phyloP scores from a whole-genome alignment of 768 basidiomycete species.

The Trametopsis cervina region DNA sequence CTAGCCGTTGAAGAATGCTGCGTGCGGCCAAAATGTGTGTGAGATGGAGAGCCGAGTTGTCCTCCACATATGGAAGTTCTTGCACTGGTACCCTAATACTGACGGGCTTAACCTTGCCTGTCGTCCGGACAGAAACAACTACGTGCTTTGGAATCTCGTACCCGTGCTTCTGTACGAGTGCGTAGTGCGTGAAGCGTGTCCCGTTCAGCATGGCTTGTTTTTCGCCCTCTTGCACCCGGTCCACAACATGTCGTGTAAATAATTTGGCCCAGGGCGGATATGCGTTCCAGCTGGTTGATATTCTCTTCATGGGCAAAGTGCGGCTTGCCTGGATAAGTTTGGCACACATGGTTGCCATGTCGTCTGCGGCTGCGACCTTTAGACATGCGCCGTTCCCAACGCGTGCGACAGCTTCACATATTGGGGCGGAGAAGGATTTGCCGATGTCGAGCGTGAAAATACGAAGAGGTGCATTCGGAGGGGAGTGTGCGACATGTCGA shows the following conservation, averaged over 20 bases:
- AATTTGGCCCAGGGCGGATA: background rate
- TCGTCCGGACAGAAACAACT: slow-evolving; percentile 18
- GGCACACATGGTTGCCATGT: slow-evolving; percentile 42
- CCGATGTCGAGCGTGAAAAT: slow-evolving; percentile 59
- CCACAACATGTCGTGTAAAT: background rate
- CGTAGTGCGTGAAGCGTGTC: slow-evolving; percentile 27
- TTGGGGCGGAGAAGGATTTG: slow-evolving; percentile 36
- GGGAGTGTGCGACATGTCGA: slow-evolving; percentile 27
- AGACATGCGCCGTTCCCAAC: slow-evolving; percentile 44
- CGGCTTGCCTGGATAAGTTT: slow-evolving; percentile 45
- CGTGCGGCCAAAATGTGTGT: slow-evolving; percentile 51
- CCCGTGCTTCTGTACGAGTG: slow-evolving; percentile 17
- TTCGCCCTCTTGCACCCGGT: background rate
- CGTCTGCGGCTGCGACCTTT: slow-evolving; percentile 38
- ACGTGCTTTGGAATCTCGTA: slow-evolving; percentile 21
- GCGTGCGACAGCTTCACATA: slow-evolving; percentile 47
- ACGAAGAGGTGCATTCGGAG: slow-evolving; percentile 30
- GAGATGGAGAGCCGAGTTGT: slow-evolving; percentile 20
- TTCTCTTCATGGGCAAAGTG: slow-evolving; percentile 36
- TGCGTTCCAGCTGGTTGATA: slow-evolving; percentile 42
- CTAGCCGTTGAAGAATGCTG: slow-evolving; percentile 35
- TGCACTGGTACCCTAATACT: slow-evolving; percentile 18
- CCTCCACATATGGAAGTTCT: slow-evolving; percentile 19
- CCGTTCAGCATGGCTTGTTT: slow-evolving; percentile 24
- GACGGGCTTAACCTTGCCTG: slow-evolving; percentile 14